Percentiles rank a stretch among this genome's conserved stretches.
Evolutionary conservation across 371 early-diverging fungal species (phyloP).

Genomic region (Zychaea mexicana): DNA sequence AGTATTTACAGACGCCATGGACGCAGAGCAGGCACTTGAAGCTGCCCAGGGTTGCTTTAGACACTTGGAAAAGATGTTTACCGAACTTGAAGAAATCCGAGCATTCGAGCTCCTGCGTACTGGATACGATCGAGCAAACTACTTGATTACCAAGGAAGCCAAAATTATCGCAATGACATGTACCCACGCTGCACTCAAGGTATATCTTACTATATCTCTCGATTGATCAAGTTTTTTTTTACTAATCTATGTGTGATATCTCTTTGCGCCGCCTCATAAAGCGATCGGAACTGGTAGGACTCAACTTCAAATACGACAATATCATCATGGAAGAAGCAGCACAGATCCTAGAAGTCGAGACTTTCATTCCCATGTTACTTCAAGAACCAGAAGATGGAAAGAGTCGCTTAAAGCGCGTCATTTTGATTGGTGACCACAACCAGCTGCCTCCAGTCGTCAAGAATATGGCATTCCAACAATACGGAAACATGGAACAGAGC

Average conservation of each 20-base stretch:
- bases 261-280: too few relatives aligned
- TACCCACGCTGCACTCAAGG: conserved; percentile 90
- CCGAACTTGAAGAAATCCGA: conserved; percentile 75
- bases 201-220: not conserved
- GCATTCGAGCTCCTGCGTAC: conserved; percentile 91
- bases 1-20: conserved; percentile 59
- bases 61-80: conserved; percentile 75
- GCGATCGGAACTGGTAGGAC: conserved; percentile 76
- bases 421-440: conserved; percentile 97
- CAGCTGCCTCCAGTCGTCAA: conserved; percentile 95
- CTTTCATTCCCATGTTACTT: conserved; percentile 90
- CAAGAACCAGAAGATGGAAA: conserved; percentile 69
- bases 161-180: conserved; percentile 96
- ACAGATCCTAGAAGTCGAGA: conserved; percentile 95
- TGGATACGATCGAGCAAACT: conserved; percentile 83
- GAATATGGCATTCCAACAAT: conserved; percentile 79
- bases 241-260: not conserved
- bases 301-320: conserved; percentile 93
- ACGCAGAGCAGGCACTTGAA: conserved; percentile 52
- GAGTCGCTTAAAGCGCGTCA: conserved; percentile 79
- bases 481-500: conserved; percentile 90
- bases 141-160: conserved; percentile 92
- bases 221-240: not conserved
- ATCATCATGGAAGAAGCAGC: conserved; percentile 98
- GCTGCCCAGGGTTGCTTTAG: conserved; percentile 79